phyloP scores from a whole-genome alignment of 2,329 filamentous ascomycete species.

The Aspergillus ustus region DNA sequence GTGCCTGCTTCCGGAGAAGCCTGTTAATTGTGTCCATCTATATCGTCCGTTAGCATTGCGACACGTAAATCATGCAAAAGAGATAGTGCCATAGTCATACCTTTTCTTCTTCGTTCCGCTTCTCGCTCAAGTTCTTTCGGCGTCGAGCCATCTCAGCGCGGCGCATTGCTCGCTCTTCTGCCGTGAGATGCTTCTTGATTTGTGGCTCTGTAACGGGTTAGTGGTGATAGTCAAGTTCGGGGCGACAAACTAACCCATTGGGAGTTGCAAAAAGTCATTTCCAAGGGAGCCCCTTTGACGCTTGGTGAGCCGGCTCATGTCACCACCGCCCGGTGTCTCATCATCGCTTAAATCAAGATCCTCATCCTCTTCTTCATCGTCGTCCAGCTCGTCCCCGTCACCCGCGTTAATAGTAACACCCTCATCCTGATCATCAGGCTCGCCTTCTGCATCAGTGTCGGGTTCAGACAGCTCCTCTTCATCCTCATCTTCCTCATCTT shows the following conservation, averaged over 20 bases:
- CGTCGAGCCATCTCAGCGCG: conserved; percentile 74
- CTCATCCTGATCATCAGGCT: conserved; percentile 56
- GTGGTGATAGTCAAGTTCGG: neutral
- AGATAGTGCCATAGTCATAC: conserved; percentile 50
- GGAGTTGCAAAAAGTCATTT: conserved; percentile 57
- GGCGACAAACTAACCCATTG: conserved; percentile 53
- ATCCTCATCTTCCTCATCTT: conserved; percentile 38
- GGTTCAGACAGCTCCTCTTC: conserved; percentile 51
- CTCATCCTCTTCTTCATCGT: conserved; percentile 48
- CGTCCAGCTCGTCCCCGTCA: conserved; percentile 43
- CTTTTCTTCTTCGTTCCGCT: conserved; percentile 80
- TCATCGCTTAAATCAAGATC: conserved; percentile 48
- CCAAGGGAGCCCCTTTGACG: conserved; percentile 67
- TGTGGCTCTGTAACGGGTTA: conserved; percentile 60
- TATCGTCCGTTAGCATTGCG: conserved; percentile 21
- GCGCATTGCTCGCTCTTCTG: conserved; percentile 74
- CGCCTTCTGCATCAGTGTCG: conserved; percentile 52
- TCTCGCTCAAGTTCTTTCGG: conserved; percentile 74
- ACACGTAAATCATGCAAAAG: neutral
- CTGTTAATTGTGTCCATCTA: conserved; percentile 71
- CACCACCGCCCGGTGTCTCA: conserved; percentile 53
- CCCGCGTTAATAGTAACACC: conserved; percentile 45
- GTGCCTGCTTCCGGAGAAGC: conserved; percentile 68
- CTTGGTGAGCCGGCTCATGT: conserved; percentile 69
- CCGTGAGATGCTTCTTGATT: conserved; percentile 73